Evolutionary conservation across 805 yeast species (phyloP).

Genomic region (Saccharomycopsis fibuligera): DNA sequence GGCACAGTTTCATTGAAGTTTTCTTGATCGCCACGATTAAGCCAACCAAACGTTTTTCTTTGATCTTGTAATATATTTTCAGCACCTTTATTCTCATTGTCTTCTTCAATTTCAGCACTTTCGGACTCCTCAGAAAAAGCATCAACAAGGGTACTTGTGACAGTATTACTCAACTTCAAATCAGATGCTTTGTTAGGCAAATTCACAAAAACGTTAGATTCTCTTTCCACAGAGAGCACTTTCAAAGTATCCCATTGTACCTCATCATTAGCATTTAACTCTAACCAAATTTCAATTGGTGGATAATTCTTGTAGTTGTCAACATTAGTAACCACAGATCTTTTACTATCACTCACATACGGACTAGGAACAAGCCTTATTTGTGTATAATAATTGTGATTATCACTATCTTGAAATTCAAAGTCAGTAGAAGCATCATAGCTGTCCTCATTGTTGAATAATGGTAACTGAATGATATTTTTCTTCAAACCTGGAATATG

Average conservation of each 20-base stretch:
- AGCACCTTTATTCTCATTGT: constrained; percentile 19
- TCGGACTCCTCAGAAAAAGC: constrained; percentile 4
- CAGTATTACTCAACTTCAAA: constrained; percentile 35
- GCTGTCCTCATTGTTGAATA: constrained; percentile 17
- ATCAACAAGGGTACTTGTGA: constrained; percentile 31
- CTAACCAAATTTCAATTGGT: constrained; percentile 47
- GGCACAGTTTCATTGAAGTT: constrained; percentile 26
- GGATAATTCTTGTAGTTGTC: constrained; percentile 33
- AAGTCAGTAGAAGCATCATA: constrained; percentile 25
- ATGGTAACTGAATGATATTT: constrained; percentile 29
- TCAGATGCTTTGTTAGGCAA: constrained; percentile 37
- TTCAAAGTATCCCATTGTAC: constrained; percentile 35
- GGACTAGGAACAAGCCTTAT: constrained; percentile 38
- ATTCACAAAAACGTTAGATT: constrained; percentile 35
- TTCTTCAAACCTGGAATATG: constrained; percentile 32
- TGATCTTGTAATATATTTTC: background rate
- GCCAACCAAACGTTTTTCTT: background rate
- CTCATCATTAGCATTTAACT: constrained; percentile 29
- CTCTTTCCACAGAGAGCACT: constrained; percentile 39
- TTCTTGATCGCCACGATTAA: constrained; percentile 17
- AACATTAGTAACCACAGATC: too few relatives aligned
- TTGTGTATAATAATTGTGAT: constrained; percentile 32
- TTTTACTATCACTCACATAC: constrained; percentile 4
- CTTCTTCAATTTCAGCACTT: background rate
- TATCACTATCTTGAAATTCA: constrained; percentile 15